A percentile compares a stretch with the other conserved stretches of the same genome.
phyloP scores from a whole-genome alignment of 2,329 filamentous ascomycete species.

The Neonectria magnoliae region DNA sequence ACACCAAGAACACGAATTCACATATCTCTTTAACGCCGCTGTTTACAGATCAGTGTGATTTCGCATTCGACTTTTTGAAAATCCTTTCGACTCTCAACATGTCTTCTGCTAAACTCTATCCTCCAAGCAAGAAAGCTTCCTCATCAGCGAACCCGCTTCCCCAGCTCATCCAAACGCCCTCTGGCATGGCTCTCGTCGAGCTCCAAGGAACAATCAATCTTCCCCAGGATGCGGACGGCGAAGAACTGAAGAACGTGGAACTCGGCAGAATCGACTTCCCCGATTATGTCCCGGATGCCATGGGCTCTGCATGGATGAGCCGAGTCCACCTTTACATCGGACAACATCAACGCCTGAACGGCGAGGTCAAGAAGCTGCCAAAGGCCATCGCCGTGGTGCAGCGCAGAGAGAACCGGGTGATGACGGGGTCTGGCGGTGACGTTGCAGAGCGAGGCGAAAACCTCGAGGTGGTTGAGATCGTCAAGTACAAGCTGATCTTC shows the following conservation, averaged over 20 bases:
- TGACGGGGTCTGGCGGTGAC: conserved; percentile 57
- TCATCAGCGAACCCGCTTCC: conserved; percentile 71
- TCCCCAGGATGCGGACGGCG: conserved; percentile 55
- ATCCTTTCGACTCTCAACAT: conserved; percentile 34
- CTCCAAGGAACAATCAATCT: conserved; percentile 92
- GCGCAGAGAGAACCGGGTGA: conserved; percentile 56
- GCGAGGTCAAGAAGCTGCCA: conserved; percentile 87
- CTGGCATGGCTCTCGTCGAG: conserved; percentile 89
- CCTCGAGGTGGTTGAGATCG: conserved; percentile 86
- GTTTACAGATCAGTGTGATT: neutral
- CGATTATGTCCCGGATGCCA: conserved; percentile 64
- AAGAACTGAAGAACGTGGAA: conserved; percentile 44
- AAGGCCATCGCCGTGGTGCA: conserved; percentile 83
- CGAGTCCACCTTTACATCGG: conserved; percentile 89
- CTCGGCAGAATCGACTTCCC: conserved; percentile 84
- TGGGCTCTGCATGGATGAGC: conserved; percentile 84
- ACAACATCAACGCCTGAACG: conserved; percentile 85
- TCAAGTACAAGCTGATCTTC: conserved; percentile 89
- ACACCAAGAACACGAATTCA: neutral
- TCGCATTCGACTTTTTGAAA: neutral
- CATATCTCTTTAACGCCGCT: neutral
- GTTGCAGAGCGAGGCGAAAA: conserved; percentile 54
- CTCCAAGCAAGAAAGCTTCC: conserved; percentile 44
- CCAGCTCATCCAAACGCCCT: conserved; percentile 84
- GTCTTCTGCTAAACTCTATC: conserved; percentile 55